Percentiles rank a stretch among this genome's conserved stretches.
Conservation (phyloP, 75 land plant genomes). For the Larix kaempferi region DNA sequence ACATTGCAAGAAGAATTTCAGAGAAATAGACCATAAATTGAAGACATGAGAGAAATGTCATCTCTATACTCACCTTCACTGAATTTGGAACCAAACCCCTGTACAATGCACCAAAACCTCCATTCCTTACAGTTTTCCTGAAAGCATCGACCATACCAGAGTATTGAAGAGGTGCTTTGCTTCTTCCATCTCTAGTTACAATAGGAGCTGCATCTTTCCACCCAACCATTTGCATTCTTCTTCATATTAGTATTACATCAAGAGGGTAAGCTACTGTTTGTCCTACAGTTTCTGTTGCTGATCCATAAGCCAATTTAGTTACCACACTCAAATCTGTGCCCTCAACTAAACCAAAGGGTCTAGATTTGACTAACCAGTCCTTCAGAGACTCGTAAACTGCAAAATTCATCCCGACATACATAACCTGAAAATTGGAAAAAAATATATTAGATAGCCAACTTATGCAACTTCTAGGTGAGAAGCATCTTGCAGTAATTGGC, state of each 20-base stretch:
- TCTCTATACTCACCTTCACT: conserved; percentile 59
- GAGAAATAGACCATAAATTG: not conserved
- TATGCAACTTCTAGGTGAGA: not conserved
- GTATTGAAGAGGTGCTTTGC: conserved; percentile 55
- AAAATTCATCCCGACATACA: conserved; percentile 94
- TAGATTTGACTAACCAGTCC: conserved; percentile 71
- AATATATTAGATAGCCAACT: not conserved
- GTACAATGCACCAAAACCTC: conserved; percentile 90
- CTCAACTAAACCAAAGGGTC: conserved; percentile 48
- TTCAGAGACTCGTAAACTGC: conserved; percentile 92
- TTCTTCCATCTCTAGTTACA: conserved; percentile 69
- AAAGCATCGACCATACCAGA: conserved; percentile 88
- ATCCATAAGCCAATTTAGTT: conserved; percentile 87
- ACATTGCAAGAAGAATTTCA: not conserved
- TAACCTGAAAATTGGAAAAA: conserved; percentile 47
- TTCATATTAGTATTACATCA: conserved; percentile 91
- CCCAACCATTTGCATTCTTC: conserved; percentile 98
- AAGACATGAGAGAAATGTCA: not conserved
- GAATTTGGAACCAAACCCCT: conserved; percentile 95
- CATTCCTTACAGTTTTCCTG: conserved; percentile 76
- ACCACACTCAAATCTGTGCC: conserved; percentile 60
- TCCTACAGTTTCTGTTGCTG: conserved; percentile 93
- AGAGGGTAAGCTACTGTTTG: conserved; percentile 96
- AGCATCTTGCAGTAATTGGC: not conserved
- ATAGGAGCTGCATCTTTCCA: conserved; percentile 84